Conservation (phyloP, 2,329 filamentous ascomycete genomes). For the Capronia epimyces region DNA sequence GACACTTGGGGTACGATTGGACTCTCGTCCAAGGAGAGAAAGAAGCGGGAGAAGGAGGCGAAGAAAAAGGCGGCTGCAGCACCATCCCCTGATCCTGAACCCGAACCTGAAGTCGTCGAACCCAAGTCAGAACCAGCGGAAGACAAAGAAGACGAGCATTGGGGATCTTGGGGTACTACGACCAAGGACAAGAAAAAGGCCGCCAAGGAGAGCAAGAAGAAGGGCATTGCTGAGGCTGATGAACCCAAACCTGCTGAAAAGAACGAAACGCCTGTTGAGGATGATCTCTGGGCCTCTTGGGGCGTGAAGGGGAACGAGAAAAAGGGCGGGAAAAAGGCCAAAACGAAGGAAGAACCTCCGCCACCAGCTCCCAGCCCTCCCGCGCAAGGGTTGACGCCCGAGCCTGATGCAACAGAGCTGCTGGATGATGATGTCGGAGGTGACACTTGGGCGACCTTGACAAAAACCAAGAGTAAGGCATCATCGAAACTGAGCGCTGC, state of each 20-base stretch:
- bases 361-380: conserved; percentile 47
- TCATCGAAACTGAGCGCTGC: conserved; percentile 39
- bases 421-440: conserved; percentile 32
- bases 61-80: conserved; percentile 11
- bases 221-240: conserved; percentile 29
- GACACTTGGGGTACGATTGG: neutral
- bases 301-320: conserved; percentile 34
- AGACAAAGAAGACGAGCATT: conserved; percentile 42
- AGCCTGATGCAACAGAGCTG: conserved; percentile 35
- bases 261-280: conserved; percentile 9
- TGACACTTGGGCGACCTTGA: conserved; percentile 38
- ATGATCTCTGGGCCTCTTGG: conserved; percentile 34
- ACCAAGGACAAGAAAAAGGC: conserved; percentile 47
- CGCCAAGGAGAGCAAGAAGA: conserved; percentile 43
- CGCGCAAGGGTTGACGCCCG: conserved; percentile 40
- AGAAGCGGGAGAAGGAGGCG: conserved; percentile 44
- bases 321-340: conserved; percentile 44
- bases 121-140: conserved; percentile 9
- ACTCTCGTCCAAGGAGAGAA: conserved; percentile 10
- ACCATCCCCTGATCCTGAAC: conserved; percentile 1
- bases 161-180: conserved; percentile 40
- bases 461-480: conserved; percentile 34
- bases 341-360: conserved; percentile 40
- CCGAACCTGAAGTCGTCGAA: conserved; percentile 5
- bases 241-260: conserved; percentile 21